phyloP scores from a whole-genome alignment of 306 rosid species.

The Acacia acuminata region DNA sequence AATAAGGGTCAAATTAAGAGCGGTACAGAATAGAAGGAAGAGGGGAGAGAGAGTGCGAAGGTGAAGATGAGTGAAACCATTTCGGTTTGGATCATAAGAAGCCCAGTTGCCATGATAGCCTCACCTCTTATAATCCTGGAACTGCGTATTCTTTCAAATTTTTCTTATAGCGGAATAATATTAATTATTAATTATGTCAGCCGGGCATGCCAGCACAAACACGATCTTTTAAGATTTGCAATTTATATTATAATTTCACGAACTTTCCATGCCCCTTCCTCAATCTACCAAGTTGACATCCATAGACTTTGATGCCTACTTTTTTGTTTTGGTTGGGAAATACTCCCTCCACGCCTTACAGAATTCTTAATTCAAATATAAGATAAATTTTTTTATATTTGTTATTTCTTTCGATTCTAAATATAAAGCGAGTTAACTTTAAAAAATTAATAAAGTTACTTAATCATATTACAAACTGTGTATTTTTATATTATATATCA shows the following conservation, averaged over 20 bases:
- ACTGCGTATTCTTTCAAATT: background rate
- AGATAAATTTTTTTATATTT: no score
- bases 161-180: background rate
- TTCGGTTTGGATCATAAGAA: background rate
- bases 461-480: no score
- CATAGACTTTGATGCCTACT: background rate
- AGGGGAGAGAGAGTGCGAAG: background rate
- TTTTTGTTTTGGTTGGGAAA: no score
- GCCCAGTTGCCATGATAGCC: background rate
- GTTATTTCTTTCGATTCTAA: no score
- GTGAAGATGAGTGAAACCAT: background rate
- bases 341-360: no score
- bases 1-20: constrained; percentile 36
- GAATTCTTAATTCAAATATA: no score
- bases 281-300: constrained; percentile 2
- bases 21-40: background rate
- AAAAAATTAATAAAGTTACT: no score
- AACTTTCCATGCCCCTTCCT: constrained; percentile 5
- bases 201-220: background rate
- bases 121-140: background rate
- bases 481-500: no score
- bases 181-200: no score
- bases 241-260: background rate
- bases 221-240: background rate
- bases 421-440: no score